These are phyloP conservation scores for Lasiodiplodia theobromae DNA, from an alignment of 2,329 filamentous ascomycete genomes.

Conservation along the genomic window DNA sequence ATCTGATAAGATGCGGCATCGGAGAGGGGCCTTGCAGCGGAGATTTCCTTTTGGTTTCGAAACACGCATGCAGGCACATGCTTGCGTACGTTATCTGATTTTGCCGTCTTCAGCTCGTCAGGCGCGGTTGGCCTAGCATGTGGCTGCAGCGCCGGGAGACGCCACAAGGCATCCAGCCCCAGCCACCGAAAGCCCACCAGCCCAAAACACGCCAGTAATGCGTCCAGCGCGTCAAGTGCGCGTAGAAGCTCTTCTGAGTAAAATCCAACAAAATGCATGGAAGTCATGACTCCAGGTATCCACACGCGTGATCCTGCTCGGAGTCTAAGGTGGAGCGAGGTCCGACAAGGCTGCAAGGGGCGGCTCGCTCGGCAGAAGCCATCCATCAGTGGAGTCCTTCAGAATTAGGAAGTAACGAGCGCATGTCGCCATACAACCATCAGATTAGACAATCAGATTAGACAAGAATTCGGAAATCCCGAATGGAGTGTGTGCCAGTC, in stretches of 20 bases:
- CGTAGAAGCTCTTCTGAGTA: neutral
- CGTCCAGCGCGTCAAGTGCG: too few species aligned
- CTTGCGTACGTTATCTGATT: conserved; percentile 12
- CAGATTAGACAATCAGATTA: conserved; percentile 13
- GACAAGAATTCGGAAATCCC: neutral
- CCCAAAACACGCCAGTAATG: neutral
- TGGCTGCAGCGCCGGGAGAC: neutral
- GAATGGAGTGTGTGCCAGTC: neutral
- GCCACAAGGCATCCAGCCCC: neutral
- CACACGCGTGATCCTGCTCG: neutral
- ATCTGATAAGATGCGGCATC: conserved; percentile 18
- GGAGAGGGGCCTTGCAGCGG: neutral
- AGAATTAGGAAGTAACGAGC: neutral
- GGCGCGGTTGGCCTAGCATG: neutral
- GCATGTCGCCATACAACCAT: neutral
- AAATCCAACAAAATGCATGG: neutral
- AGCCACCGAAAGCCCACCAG: neutral
- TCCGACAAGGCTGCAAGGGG: neutral
- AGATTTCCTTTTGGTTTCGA: neutral
- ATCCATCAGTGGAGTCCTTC: neutral
- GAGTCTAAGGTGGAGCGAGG: neutral
- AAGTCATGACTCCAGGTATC: neutral
- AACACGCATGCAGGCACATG: neutral
- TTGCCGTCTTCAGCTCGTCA: neutral
- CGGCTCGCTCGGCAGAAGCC: neutral